These are phyloP conservation scores for Penicillium sp. DNA, from an alignment of 2,329 filamentous ascomycete genomes.

Conservation along the genomic window DNA sequence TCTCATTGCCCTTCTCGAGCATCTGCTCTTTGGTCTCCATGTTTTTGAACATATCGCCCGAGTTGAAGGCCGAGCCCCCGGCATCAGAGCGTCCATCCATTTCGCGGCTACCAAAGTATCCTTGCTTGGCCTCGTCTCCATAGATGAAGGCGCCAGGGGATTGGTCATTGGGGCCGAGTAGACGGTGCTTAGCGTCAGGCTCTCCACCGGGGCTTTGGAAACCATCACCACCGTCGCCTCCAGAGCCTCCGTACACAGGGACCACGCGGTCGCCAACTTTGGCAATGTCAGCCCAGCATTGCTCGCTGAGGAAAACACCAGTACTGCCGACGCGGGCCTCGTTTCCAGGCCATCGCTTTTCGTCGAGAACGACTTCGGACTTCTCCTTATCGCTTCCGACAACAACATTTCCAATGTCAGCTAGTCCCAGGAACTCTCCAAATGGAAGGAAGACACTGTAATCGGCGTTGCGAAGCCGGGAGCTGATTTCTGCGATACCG, in stretches of 20 bases:
- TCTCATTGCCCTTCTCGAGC: slow-evolving; percentile 91
- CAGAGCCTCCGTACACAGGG: slow-evolving; percentile 61
- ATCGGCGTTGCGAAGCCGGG: slow-evolving; percentile 86
- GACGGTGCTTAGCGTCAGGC: slow-evolving; percentile 56
- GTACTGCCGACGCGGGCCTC: slow-evolving; percentile 90
- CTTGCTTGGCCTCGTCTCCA: slow-evolving; percentile 72
- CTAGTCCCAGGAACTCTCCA: slow-evolving; percentile 87
- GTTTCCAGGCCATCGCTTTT: slow-evolving; percentile 87
- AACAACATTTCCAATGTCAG: slow-evolving; percentile 79
- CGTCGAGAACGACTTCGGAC: slow-evolving; percentile 85
- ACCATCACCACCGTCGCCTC: slow-evolving; percentile 58
- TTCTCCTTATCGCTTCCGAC: slow-evolving; percentile 93
- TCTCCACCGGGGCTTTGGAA: slow-evolving; percentile 54
- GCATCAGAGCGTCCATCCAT: slow-evolving; percentile 87
- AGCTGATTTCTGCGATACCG: slow-evolving; percentile 95
- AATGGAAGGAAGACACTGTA: slow-evolving; percentile 96
- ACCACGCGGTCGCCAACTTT: slow-evolving; percentile 66
- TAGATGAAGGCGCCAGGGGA: slow-evolving; percentile 64
- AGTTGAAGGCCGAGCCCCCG: slow-evolving; percentile 84
- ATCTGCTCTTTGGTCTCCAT: slow-evolving; percentile 91
- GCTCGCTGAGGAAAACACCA: slow-evolving; percentile 91
- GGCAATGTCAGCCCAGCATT: slow-evolving; percentile 90
- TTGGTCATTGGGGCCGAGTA: slow-evolving; percentile 51
- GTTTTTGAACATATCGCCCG: slow-evolving; percentile 97
- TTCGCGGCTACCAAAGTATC: slow-evolving; percentile 79